A percentile compares a stretch with the other conserved stretches of the same genome.
Evolutionary conservation across 768 basidiomycete species (phyloP).

Genomic region (Clitopilus passeckerianus): DNA sequence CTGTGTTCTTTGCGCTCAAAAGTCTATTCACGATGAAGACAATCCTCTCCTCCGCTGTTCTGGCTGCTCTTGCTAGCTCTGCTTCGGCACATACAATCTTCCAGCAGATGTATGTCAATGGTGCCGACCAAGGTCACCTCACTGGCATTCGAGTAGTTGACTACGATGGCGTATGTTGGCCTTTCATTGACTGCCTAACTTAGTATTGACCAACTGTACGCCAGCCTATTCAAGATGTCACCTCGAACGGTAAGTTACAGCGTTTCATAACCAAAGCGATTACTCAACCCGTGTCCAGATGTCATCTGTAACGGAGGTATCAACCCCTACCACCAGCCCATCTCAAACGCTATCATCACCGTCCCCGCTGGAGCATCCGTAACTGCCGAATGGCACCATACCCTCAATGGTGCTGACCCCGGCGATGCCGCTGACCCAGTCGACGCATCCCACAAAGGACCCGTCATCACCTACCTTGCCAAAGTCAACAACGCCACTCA

Average conservation of each 20-base stretch:
- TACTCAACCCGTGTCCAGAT: conserved; percentile 11
- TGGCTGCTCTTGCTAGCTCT: neutral
- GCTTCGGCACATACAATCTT: neutral
- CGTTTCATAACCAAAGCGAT: neutral
- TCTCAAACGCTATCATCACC: conserved; percentile 38
- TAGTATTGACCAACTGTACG: neutral
- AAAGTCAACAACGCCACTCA: conserved; percentile 40
- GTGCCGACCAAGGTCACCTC: conserved; percentile 39
- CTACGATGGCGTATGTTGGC: conserved; percentile 32
- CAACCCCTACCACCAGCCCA: conserved; percentile 45
- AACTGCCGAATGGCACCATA: conserved; percentile 52
- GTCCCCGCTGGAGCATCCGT: conserved; percentile 51
- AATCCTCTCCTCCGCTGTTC: neutral
- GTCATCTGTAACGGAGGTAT: conserved; percentile 58
- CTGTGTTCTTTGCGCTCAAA: too few relatives aligned
- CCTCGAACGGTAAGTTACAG: conserved; percentile 30
- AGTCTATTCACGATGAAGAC: neutral
- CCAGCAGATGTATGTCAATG: conserved; percentile 47
- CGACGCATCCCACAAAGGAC: conserved; percentile 48
- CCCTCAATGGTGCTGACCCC: conserved; percentile 33
- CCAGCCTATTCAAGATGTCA: conserved; percentile 56
- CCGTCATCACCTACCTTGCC: conserved; percentile 39
- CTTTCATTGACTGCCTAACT: neutral
- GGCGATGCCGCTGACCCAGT: conserved; percentile 41
- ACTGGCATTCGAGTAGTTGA: conserved; percentile 37